A percentile compares a stretch with the other conserved stretches of the same genome.
These are phyloP conservation scores for Calocera cornea DNA, from an alignment of 768 basidiomycete genomes.

Conservation along the genomic window DNA sequence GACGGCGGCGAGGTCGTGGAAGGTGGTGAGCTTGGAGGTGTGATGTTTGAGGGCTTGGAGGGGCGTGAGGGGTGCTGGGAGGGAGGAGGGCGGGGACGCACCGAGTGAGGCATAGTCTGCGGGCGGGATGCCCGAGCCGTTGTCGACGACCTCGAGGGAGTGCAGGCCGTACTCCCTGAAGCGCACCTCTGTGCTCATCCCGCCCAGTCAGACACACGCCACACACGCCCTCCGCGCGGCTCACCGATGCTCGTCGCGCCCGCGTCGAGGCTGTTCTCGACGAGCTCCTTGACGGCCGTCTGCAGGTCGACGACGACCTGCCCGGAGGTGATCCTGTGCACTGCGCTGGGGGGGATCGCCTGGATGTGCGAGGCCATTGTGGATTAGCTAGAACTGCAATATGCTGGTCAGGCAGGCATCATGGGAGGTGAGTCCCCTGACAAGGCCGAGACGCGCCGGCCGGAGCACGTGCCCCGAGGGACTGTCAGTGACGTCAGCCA, in stretches of 20 bases:
- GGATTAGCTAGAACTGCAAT: too few species aligned
- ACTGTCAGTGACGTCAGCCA: too few species aligned
- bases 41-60: conserved; percentile 89
- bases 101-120: conserved; percentile 69
- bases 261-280: conserved; percentile 93
- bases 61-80: not conserved
- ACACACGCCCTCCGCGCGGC: too few species aligned
- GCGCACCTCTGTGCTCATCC: conserved; percentile 63
- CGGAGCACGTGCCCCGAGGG: too few species aligned
- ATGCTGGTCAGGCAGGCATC: too few species aligned
- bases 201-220: too few species aligned
- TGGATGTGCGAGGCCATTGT: conserved; percentile 24
- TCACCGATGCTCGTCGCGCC: conserved; percentile 74
- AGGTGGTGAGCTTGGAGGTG: conserved; percentile 78
- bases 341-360: conserved; percentile 59
- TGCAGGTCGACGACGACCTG: conserved; percentile 92
- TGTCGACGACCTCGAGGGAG: conserved; percentile 78
- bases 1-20: conserved; percentile 56
- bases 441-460: too few species aligned
- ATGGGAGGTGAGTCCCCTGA: too few species aligned
- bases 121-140: conserved; percentile 73
- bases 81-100: conserved; percentile 25
- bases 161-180: conserved; percentile 80
- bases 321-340: conserved; percentile 84
- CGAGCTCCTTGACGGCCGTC: conserved; percentile 86